Base-by-base conservation (phyloP, 129 eudicot genomes). In the Escallonia rubra region DNA sequence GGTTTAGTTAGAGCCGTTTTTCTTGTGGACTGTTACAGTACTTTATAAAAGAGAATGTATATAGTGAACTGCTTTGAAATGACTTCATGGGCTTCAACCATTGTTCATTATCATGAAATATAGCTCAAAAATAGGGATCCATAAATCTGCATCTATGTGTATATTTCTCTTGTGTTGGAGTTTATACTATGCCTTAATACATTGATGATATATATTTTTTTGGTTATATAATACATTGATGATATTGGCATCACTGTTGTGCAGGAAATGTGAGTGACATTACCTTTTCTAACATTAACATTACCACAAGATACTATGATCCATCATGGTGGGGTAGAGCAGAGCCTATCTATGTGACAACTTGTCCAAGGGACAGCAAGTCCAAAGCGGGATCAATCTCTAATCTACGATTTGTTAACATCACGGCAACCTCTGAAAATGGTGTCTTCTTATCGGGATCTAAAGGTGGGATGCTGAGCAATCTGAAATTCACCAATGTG, bases 271-370 rank as follows among this genome's bases (percentile, higher is more conserved):
- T 77, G 16, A 89, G 84, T 58, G 90, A 89, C 66, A 65, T 89
- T 61, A 89, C 83, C 2, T 93, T 93, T 67, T 93, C 98, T 43
- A 93, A 89, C 84, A 86, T 93, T 38, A 89, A 86, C 63, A 89
- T 93, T 79, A 86, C 74, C 58, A 93, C 98, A 6, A 89, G 98
- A 71, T 93, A 89, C 63, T 93, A 93, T 52, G 92, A 93, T 64
- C 89, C 89, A 14, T 89, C 86, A 54, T 93, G 98, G 98, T 93
- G 98, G 98, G 98, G 98, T 43, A 82, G 98, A 65, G 96, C 96
- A 13, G 98, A 93, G 72, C 95, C 98, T 0, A 82, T 93, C 23
- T 93, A 93, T 57, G 79, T 93, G 58, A 93, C 98, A 46, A 82
- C 92, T 61, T 93, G 98, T 75, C 96, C 98, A 48, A 57, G 98